Percentiles rank a stretch among this genome's conserved stretches.
Evolutionary conservation across 805 yeast genomes (phyloP).

Genomic region (Wickerhamomyces alni): DNA sequence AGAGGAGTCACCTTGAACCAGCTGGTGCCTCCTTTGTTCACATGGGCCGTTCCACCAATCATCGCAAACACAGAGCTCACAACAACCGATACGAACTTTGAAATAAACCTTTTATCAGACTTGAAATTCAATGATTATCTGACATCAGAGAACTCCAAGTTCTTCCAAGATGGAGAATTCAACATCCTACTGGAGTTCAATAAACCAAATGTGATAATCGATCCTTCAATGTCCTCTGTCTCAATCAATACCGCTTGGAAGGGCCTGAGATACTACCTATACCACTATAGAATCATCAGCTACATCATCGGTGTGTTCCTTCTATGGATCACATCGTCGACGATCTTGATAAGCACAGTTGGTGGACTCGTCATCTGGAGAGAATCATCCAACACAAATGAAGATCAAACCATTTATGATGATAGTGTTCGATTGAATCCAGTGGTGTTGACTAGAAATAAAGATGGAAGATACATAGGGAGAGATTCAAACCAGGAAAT

Average conservation of each 20-base stretch:
- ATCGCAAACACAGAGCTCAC: constrained; percentile 4
- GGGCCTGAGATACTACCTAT: constrained; percentile 20
- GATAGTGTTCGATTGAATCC: constrained; percentile 2
- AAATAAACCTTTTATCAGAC: constrained; percentile 10
- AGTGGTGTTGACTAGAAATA: background rate
- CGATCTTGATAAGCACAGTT: constrained; percentile 12
- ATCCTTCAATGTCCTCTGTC: constrained; percentile 14
- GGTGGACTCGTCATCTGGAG: constrained; percentile 12
- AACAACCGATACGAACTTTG: constrained; percentile 4
- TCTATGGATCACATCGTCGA: constrained; percentile 16
- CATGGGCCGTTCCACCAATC: constrained; percentile 15
- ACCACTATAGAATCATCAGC: constrained; percentile 18
- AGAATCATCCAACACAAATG: constrained; percentile 3
- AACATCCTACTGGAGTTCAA: constrained; percentile 20
- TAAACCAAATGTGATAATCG: constrained; percentile 11
- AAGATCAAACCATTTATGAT: background rate
- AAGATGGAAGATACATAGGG: background rate
- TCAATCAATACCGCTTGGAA: constrained; percentile 17
- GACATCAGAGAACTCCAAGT: background rate
- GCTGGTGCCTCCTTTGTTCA: constrained; percentile 14
- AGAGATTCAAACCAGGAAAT: constrained; percentile 1
- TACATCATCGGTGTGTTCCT: constrained; percentile 14
- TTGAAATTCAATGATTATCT: constrained; percentile 9
- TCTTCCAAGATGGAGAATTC: constrained; percentile 7
- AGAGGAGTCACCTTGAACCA: constrained; percentile 1